A percentile compares a stretch with the other conserved stretches of the same genome.
These are phyloP conservation scores for Stephanocyclus meneghinianus DNA, from an alignment of 352 stramenopile species.

Conservation along the genomic window DNA sequence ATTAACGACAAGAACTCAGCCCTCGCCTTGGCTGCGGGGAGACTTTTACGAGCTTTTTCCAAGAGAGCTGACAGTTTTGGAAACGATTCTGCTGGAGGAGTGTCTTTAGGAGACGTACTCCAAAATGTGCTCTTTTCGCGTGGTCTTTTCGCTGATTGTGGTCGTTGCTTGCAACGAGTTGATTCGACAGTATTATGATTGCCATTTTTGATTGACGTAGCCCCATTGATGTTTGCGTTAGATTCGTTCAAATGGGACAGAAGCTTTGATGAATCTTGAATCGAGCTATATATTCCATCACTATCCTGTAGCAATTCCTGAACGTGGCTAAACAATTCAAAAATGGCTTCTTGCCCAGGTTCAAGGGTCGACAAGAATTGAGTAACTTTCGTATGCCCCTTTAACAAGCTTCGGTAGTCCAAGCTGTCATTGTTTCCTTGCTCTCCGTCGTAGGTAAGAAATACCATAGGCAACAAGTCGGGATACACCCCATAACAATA, in stretches of 20 bases:
- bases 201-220: not conserved
- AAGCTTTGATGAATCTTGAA: conserved; percentile 19
- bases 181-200: not conserved
- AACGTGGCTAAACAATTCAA: conserved; percentile 70
- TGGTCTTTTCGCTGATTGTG: conserved; percentile 31
- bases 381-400: conserved; percentile 62
- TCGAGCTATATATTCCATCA: conserved; percentile 1
- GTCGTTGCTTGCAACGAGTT: not conserved
- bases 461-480: conserved; percentile 40
- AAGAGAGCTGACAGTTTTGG: conserved; percentile 56
- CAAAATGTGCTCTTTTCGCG: conserved; percentile 65
- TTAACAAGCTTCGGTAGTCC: conserved; percentile 25
- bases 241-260: conserved; percentile 30
- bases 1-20: conserved; percentile 86
- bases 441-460: conserved; percentile 36
- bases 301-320: conserved; percentile 51
- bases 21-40: conserved; percentile 70
- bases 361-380: conserved; percentile 60
- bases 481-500: conserved; percentile 53
- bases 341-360: conserved; percentile 66
- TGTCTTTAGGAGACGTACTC: conserved; percentile 53
- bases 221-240: not conserved
- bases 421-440: not conserved
- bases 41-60: conserved; percentile 49
- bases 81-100: conserved; percentile 56